Conservation (phyloP, 495 filamentous ascomycete species). For the Chlorociboria aeruginascens region DNA sequence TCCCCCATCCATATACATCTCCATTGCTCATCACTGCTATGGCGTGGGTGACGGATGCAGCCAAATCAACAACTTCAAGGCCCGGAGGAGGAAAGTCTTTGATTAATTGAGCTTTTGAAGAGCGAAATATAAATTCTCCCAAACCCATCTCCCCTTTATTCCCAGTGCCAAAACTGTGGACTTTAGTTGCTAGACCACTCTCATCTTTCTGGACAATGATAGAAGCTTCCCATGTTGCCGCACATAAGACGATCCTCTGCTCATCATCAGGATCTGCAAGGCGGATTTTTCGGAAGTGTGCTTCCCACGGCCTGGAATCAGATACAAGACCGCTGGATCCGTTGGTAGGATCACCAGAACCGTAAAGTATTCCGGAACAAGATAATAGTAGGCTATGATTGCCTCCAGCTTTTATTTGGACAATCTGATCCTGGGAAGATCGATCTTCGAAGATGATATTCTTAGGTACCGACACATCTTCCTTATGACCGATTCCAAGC, state of each 20-base stretch:
- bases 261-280: conserved; percentile 10
- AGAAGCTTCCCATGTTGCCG: conserved; percentile 70
- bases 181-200: conserved; percentile 17
- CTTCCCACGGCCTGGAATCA: conserved; percentile 17
- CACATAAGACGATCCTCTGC: conserved; percentile 24
- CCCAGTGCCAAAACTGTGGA: conserved; percentile 55
- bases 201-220: conserved; percentile 38
- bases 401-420: conserved; percentile 55
- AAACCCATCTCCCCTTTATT: conserved; percentile 62
- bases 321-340: conserved; percentile 41
- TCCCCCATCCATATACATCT: conserved; percentile 80
- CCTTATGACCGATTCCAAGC: conserved; percentile 62
- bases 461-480: conserved; percentile 61
- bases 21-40: conserved; percentile 64
- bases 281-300: conserved; percentile 9
- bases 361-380: conserved; percentile 41
- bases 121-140: conserved; percentile 28
- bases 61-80: conserved; percentile 40
- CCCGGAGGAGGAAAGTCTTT: conserved; percentile 47
- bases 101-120: conserved; percentile 26
- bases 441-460: conserved; percentile 35
- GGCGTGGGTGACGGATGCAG: conserved; percentile 66
- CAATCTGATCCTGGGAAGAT: conserved; percentile 9
- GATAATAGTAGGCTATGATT: conserved; percentile 73
- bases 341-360: conserved; percentile 46